Evolutionary conservation across 176 grass and related monocot genomes (phyloP), one percentile per base, ranked within the genome.

Genomic region (Oryza brachyantha): DNA sequence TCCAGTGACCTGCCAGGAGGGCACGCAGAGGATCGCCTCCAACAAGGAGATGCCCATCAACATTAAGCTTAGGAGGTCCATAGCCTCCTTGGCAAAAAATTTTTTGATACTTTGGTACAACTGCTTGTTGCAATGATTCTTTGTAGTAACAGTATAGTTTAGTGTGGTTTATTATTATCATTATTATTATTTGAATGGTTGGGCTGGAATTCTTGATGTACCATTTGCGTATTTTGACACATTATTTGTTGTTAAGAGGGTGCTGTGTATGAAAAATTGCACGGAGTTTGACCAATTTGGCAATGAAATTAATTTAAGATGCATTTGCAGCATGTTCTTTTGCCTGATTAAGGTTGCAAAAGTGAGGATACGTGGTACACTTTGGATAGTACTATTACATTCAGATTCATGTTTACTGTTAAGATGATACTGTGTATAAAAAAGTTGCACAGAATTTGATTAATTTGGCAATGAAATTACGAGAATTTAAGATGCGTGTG

Each of bases 31-130:
- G 32, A 82, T 93, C 14, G 19, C 41, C 19, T 81, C 79, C 59
- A 84, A 91, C 79, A 90, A 93, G 79, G 91, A 91, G 74, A 58
- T 70, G 70, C 80, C 75, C 37, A 58, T 91, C 29, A 90, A 91
- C 45, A 72, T 88, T 43, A 91, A 93, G 70, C 80, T 88, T 35
- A 82, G 84, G 73, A 83, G 91, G 59, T 43, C 87, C 38, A n/a
- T 85, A 77, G 81, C 13, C 10, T 42, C 40, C 40, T 42, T 17
- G 16, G 16, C 46, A 50, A 5, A 50, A 50, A 19, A 17, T 50
- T n/a, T n/a, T n/a, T 17, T 19, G 17, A 50, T 50, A 26, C 36
- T 57, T 13, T 60, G 39, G 8, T 38, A 41, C 19, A 34, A 43
- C 21, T 55, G 21, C n/a, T n/a, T 34, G 36, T 59, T 60, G 48